Evolutionary conservation across 2,329 filamentous ascomycete species (phyloP).

Genomic region (Fusarium sp.): DNA sequence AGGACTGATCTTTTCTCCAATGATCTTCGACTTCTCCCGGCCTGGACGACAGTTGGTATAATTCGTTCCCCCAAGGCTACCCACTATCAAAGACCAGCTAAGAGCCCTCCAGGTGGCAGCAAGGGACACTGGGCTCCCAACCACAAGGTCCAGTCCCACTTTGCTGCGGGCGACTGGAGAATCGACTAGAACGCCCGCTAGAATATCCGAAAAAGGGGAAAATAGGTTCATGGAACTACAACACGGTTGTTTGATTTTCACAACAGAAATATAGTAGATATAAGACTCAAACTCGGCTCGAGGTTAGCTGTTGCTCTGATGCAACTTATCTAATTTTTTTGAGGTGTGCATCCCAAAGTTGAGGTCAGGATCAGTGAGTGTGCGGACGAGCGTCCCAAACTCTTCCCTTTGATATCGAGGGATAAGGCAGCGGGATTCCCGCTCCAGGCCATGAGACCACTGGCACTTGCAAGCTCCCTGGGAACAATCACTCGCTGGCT

Average conservation of each 20-base stretch:
- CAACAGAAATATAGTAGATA: background rate
- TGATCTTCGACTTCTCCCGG: background rate
- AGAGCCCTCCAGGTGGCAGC: background rate
- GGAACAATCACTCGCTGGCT: conserved; percentile 9
- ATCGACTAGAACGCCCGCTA: conserved; percentile 21
- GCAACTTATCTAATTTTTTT: background rate
- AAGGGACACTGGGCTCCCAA: background rate
- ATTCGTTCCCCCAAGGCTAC: background rate
- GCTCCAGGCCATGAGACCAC: background rate
- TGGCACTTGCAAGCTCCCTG: conserved; percentile 3
- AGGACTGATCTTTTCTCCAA: conserved; percentile 8
- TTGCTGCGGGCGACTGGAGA: background rate
- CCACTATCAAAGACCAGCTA: conserved; percentile 2
- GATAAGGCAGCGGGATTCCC: conserved; percentile 4
- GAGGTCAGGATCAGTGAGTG: background rate
- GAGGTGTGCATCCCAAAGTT: background rate
- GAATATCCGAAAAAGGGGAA: conserved; percentile 1
- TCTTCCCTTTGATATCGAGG: conserved; percentile 3
- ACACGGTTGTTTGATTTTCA: conserved; percentile 23
- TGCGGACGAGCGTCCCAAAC: conserved; percentile 1
- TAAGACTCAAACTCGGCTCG: background rate
- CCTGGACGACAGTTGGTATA: background rate
- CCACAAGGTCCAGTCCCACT: conserved; percentile 11
- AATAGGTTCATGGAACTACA: conserved; percentile 20
- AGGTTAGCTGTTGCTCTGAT: background rate